Conservation (phyloP, 306 rosid genomes). For the Acacia crassicarpa region DNA sequence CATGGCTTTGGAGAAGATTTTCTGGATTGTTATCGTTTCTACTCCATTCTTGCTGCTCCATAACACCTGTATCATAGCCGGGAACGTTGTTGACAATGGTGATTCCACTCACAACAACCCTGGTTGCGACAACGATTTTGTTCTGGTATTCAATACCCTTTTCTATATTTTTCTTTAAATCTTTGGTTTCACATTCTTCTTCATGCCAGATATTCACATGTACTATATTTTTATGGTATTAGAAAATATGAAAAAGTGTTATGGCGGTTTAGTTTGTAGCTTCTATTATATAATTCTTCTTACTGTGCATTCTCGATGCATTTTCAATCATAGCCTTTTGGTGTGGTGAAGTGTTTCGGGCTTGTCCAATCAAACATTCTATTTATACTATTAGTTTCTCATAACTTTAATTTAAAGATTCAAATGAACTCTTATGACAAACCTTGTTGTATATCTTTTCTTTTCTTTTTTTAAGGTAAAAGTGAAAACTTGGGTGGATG, state of each 20-base stretch:
- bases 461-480: constrained; percentile 56
- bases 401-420: constrained; percentile 1
- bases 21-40: constrained; percentile 30
- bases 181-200: constrained; percentile 26
- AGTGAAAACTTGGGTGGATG: constrained; percentile 97
- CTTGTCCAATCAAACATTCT: constrained; percentile 13
- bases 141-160: constrained; percentile 56
- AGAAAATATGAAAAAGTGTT: too few relatives aligned
- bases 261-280: too few relatives aligned
- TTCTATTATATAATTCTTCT: too few relatives aligned
- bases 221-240: neutral
- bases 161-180: neutral
- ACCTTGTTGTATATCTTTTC: neutral
- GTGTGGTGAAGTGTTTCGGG: too few relatives aligned
- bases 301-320: too few relatives aligned
- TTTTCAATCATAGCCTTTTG: too few relatives aligned
- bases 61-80: constrained; percentile 48
- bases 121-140: constrained; percentile 85
- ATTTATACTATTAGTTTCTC: neutral
- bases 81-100: constrained; percentile 79
- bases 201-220: neutral
- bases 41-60: constrained; percentile 42
- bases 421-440: constrained; percentile 7
- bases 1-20: constrained; percentile 61
- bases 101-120: constrained; percentile 85